A percentile compares a stretch with the other conserved stretches of the same genome.
phyloP scores from a whole-genome alignment of 148 eudicot species.

The Spergularia bocconei region DNA sequence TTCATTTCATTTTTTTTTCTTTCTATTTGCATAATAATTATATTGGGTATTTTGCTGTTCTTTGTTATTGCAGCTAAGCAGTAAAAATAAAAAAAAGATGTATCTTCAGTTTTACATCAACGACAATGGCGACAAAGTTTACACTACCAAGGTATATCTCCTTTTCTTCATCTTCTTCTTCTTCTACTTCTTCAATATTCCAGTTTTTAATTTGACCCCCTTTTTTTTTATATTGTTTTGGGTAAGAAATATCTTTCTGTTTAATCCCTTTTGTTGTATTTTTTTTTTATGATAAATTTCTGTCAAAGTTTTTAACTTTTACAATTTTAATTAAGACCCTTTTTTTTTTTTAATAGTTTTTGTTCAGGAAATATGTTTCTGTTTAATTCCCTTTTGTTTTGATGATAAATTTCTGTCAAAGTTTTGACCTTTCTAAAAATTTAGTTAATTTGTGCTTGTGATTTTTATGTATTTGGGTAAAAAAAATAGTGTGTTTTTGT shows the following conservation, averaged over 20 bases:
- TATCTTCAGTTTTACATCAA: conserved; percentile 94
- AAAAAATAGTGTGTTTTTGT: no score
- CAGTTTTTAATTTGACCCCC: no score
- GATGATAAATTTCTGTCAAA: not conserved
- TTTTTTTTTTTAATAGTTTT: no score
- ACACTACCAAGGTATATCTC: conserved; percentile 79
- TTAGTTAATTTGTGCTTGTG: not conserved
- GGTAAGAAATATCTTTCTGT: no score
- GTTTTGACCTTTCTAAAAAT: not conserved
- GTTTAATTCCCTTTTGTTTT: not conserved
- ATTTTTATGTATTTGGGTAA: not conserved
- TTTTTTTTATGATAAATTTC: not conserved
- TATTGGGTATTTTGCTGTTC: not conserved
- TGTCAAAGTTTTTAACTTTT: not conserved
- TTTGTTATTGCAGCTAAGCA: not conserved
- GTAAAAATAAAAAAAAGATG: conserved; percentile 36
- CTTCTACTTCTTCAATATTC: not conserved
- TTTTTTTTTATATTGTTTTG: no score
- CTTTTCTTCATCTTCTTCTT: not conserved
- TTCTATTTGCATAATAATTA: not conserved
- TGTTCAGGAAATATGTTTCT: no score
- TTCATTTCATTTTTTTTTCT: not conserved
- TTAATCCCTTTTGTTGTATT: no score
- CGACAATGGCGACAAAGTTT: conserved; percentile 93
- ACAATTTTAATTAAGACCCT: no score